phyloP scores from a whole-genome alignment of 2,329 filamentous ascomycete species.

The Lachnellula subtilissima region DNA sequence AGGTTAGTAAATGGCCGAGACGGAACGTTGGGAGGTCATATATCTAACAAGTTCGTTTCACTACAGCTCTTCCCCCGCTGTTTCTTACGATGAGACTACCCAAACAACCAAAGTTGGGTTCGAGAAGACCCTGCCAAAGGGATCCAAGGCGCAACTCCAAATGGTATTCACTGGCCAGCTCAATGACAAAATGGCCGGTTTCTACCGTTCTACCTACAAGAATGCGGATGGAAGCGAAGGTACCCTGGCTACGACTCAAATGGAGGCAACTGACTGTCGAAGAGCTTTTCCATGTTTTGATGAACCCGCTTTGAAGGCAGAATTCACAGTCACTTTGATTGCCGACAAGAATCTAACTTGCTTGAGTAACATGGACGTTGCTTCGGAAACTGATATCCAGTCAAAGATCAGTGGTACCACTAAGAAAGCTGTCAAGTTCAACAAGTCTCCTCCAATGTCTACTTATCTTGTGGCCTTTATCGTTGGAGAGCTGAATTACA shows the following conservation, averaged over 20 bases:
- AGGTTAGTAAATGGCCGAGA: constrained; percentile 32
- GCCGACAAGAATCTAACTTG: constrained; percentile 89
- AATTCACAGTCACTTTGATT: constrained; percentile 85
- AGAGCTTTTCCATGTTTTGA: constrained; percentile 95
- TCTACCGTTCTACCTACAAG: constrained; percentile 95
- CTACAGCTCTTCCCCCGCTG: constrained; percentile 56
- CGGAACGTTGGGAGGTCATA: constrained; percentile 1
- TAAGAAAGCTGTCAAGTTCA: constrained; percentile 87
- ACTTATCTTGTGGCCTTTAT: constrained; percentile 94
- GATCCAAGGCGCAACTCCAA: constrained; percentile 71
- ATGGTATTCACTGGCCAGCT: constrained; percentile 74
- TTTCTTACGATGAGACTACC: constrained; percentile 71
- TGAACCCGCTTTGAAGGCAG: constrained; percentile 88
- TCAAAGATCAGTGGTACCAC: constrained; percentile 57
- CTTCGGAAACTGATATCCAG: constrained; percentile 67
- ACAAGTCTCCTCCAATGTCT: constrained; percentile 89
- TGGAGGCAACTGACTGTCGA: constrained; percentile 92
- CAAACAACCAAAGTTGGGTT: constrained; percentile 83
- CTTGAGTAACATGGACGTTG: constrained; percentile 94
- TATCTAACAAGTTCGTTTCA: constrained; percentile 24
- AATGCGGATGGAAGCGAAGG: constrained; percentile 71
- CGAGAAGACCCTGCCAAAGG: constrained; percentile 65
- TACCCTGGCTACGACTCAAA: constrained; percentile 86
- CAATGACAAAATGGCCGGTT: constrained; percentile 95
- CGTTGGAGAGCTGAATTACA: constrained; percentile 87